These are phyloP conservation scores for Heliamphora pulchella DNA, from an alignment of 179 eudicot species.

Conservation along the genomic window DNA sequence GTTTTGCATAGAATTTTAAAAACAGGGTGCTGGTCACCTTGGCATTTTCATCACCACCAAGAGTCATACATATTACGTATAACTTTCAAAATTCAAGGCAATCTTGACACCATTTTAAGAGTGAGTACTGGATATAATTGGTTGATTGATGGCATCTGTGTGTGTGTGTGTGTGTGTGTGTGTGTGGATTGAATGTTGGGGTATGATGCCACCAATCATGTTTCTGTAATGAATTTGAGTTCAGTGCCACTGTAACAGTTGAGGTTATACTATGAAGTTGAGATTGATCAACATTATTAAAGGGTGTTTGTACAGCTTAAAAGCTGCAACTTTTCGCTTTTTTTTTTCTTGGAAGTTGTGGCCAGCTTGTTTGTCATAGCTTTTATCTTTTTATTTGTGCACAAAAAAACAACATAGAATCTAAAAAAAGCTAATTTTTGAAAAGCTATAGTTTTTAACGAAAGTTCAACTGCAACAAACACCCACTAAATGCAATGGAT, in stretches of 20 bases:
- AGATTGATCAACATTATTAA: neutral
- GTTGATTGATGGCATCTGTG: too few species aligned
- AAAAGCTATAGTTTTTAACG: too few species aligned
- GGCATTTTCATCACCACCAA: neutral
- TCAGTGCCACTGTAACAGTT: neutral
- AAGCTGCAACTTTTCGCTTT: too few species aligned
- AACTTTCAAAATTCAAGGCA: neutral
- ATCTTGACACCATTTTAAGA: neutral
- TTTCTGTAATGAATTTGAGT: neutral
- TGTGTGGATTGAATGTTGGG: neutral
- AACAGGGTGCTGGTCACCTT: neutral
- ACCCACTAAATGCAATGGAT: neutral
- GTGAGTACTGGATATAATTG: neutral
- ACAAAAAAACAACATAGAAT: too few species aligned
- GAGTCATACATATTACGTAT: neutral
- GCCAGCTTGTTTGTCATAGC: too few species aligned
- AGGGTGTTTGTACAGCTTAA: too few species aligned
- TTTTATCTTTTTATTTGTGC: too few species aligned
- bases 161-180: too few species aligned
- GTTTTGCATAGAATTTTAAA: neutral
- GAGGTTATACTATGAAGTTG: neutral
- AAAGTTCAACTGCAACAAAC: too few species aligned
- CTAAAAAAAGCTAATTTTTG: too few species aligned
- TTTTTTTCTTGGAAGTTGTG: too few species aligned
- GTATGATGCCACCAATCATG: neutral